phyloP scores from a whole-genome alignment of 352 stramenopile genomes.

The Phytophthora sp. region DNA sequence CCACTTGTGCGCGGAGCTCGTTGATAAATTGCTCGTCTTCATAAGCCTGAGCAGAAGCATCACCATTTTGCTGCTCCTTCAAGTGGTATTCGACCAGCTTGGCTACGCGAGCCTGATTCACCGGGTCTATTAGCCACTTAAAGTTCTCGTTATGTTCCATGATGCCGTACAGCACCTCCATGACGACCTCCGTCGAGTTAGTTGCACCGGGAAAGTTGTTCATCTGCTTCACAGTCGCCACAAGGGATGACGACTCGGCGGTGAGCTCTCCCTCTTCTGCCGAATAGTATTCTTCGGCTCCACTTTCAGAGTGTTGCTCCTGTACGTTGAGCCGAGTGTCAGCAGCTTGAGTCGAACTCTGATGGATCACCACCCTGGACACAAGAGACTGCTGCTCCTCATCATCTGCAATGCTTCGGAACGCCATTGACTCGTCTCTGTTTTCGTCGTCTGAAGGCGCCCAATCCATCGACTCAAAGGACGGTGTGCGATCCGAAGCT shows the following conservation, averaged over 20 bases:
- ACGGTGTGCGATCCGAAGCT: slow-evolving; percentile 39
- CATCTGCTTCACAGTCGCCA: slow-evolving; percentile 1
- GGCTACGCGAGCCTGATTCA: slow-evolving; percentile 54
- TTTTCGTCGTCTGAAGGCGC: slow-evolving; percentile 48
- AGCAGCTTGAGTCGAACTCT: slow-evolving; percentile 1
- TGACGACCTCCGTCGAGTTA: slow-evolving; percentile 58
- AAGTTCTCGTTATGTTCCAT: slow-evolving; percentile 68
- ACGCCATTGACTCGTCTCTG: slow-evolving; percentile 34
- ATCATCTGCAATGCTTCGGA: slow-evolving; percentile 42
- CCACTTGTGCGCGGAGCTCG: slow-evolving; percentile 62
- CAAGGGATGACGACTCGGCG: slow-evolving; percentile 20
- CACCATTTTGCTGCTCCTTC: slow-evolving; percentile 36
- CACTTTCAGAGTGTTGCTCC: slow-evolving; percentile 29
- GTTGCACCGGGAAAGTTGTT: slow-evolving; percentile 3
- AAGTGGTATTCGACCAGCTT: slow-evolving; percentile 59
- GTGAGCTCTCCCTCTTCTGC: slow-evolving; percentile 36
- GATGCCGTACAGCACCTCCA: slow-evolving; percentile 64
- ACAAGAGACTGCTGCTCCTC: slow-evolving; percentile 28
- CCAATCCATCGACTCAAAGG: slow-evolving; percentile 60
- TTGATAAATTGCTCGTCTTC: slow-evolving; percentile 45
- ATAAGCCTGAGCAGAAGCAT: slow-evolving; percentile 18
- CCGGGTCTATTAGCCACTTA: slow-evolving; percentile 58
- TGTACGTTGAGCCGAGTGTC: slow-evolving; percentile 16
- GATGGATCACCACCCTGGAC: slow-evolving; percentile 21
- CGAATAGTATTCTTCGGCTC: slow-evolving; percentile 35